Evolutionary conservation across 257 asterid genomes (phyloP).

Genomic region (Cynanchum wilfordii): DNA sequence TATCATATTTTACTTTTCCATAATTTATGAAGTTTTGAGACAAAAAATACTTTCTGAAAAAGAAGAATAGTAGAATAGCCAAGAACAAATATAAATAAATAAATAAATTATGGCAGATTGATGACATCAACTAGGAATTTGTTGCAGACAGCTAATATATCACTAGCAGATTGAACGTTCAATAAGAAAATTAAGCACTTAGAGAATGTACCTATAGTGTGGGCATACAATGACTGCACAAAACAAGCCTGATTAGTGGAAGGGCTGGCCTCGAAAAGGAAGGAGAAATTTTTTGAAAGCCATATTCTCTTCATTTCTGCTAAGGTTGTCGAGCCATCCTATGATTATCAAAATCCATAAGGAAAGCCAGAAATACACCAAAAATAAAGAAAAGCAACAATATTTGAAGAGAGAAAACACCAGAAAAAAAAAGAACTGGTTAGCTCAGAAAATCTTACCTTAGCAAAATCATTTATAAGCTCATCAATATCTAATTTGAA

Average conservation of each 20-base stretch:
- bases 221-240: slow-evolving; percentile 81
- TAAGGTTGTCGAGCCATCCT: slow-evolving; percentile 57
- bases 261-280: slow-evolving; percentile 76
- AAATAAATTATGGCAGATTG: background rate
- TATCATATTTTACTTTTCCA: too few species aligned
- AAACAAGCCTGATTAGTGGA: slow-evolving; percentile 73
- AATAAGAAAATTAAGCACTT: background rate
- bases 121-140: background rate
- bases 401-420: too few species aligned
- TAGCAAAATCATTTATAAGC: slow-evolving; percentile 56
- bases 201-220: slow-evolving; percentile 47
- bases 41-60: too few species aligned
- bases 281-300: slow-evolving; percentile 70
- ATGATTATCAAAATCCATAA: background rate
- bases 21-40: too few species aligned
- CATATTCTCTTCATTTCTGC: slow-evolving; percentile 71
- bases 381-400: slow-evolving; percentile 2
- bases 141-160: background rate
- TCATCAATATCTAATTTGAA: slow-evolving; percentile 85
- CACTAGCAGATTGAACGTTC: background rate
- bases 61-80: too few species aligned
- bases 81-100: background rate
- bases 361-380: background rate
- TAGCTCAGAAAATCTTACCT: slow-evolving; percentile 29
- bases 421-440: background rate